Base-by-base conservation (phyloP, 2,329 filamentous ascomycete genomes). In the Verticillium isaacii region DNA sequence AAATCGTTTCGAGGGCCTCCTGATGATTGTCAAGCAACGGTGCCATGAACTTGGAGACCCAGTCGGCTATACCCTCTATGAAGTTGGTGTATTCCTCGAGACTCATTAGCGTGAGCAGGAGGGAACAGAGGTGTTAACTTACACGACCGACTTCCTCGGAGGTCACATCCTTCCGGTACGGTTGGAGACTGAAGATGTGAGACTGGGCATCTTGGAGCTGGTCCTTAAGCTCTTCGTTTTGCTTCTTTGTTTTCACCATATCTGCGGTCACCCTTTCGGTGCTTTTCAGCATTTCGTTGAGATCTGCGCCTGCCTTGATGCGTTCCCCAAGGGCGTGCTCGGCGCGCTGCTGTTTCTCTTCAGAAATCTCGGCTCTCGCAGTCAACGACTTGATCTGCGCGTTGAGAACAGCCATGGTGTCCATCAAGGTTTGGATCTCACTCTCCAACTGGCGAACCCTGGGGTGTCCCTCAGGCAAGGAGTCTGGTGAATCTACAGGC, bases 171-270 rank as follows among this genome's bases (percentile, higher is more conserved):
- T 73, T 73, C 17, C 70, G 71, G 60, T 77, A 78, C 7, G 77
- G 75, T 60, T 77, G 75, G 4, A 78, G 70, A 15, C 72, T 75
- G 60, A 78, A 77, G 57, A 78, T 78, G 60, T 78, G 76, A 7
- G 73, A 74, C 55, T 75, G 71, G 1, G 72, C 71, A 39, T 77
- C 74, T 34, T 70, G 69, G 7, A 77, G 67, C 36, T 72, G 70
- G 29, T 72, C 69, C 59, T 68, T 68, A 8, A 77, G 60, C 0
- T 61, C 59, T 5, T 59, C 60, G 41, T 73, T 75, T 64, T 77
- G 70, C 2, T 66, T 61, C 25, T 64, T 62, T 8, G 74, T 62
- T 32, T 64, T 64, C 45, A 66, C 60, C n/a, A 69, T 56, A 17
- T 66, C 66, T 32, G 58, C 64, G 3, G 62, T 64, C n/a, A 69